A percentile compares a stretch with the other conserved stretches of the same genome.
phyloP scores from a whole-genome alignment of 192 early-diverging fungal genomes.

The Gonapodya sp. region DNA sequence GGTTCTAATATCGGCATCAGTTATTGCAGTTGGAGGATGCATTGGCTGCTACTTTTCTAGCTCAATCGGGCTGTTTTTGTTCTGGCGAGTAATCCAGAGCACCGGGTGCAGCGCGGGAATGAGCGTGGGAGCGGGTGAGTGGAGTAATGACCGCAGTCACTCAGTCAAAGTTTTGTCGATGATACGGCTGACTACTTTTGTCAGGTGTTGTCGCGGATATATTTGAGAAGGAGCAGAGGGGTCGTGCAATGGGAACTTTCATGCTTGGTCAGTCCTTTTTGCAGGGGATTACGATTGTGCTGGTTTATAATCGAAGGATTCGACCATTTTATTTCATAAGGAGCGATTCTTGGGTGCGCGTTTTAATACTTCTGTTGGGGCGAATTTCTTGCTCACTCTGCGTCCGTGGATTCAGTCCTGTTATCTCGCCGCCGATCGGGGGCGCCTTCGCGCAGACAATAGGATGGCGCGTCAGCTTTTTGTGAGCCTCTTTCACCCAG shows the following conservation, averaged over 20 bases:
- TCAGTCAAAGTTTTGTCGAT: neutral
- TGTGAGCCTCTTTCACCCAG: neutral
- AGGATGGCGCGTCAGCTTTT: neutral
- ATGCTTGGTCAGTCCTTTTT: neutral
- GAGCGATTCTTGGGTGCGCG: too few species aligned
- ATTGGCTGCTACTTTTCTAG: neutral
- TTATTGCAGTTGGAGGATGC: neutral
- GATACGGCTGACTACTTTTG: neutral
- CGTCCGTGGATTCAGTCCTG: too few species aligned
- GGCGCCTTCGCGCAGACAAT: conserved; percentile 5
- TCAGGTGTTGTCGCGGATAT: conserved; percentile 3
- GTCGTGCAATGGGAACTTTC: neutral
- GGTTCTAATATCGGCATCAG: neutral
- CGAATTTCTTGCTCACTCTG: too few species aligned
- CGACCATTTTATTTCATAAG: too few species aligned
- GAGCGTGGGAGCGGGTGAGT: neutral
- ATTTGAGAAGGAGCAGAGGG: neutral
- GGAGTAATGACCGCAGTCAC: neutral
- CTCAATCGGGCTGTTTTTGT: neutral
- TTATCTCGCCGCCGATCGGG: neutral
- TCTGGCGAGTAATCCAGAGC: conserved; percentile 7
- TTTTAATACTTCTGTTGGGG: too few species aligned
- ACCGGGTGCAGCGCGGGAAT: neutral
- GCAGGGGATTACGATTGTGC: too few species aligned
- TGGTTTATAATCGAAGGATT: too few species aligned